Base-by-base conservation (phyloP, 2,329 filamentous ascomycete genomes). In the Bretziella fagacearum region DNA sequence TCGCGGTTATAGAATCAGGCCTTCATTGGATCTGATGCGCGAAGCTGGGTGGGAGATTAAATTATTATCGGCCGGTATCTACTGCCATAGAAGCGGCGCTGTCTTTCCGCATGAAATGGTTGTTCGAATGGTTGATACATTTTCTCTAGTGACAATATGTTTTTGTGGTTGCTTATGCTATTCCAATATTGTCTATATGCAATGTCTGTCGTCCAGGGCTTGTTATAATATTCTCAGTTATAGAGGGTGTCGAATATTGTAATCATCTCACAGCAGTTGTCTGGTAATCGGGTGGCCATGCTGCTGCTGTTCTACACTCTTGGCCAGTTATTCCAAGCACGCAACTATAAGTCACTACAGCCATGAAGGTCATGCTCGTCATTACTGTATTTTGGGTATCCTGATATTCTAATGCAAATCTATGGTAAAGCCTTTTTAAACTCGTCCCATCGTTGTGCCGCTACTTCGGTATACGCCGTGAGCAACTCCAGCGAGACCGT, bases 101-200 rank as follows among this genome's bases (percentile, higher is more conserved):
- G 44, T 36, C 36, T 50, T n/a, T 39, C 42, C 48, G 61, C 69
- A 69, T 84, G 81, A 84, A 74, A 76, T 77, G 77, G 80, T 77
- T 70, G 81, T 80, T 85, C 81, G 81, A 83, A 79, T 77, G 77
- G 77, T 77, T 73, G 78, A 77, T 73, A 84, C 78, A 84, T 67
- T 56, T 56, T 44, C 20, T 43, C 6, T 15, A n/a, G n/a, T 32
- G 7, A 41, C 18, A 20, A 40, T 20, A 26, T 41, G 6, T 13
- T 41, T 32, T 11, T 4, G 2, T 10, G n/a, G 10, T 22, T 39
- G 35, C n/a, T 10, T 4, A 10, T 20, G 7, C 7, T 39, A 5
- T 36, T n/a, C 2, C 17, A 8, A 3, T 3, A n/a, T n/a, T n/a
- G 33, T 13, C 33, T 36, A 11, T 8, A 15, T n/a, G 11, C 17